Conservation (phyloP, 371 early-diverging fungal genomes). For the Parasitella parasitica region DNA sequence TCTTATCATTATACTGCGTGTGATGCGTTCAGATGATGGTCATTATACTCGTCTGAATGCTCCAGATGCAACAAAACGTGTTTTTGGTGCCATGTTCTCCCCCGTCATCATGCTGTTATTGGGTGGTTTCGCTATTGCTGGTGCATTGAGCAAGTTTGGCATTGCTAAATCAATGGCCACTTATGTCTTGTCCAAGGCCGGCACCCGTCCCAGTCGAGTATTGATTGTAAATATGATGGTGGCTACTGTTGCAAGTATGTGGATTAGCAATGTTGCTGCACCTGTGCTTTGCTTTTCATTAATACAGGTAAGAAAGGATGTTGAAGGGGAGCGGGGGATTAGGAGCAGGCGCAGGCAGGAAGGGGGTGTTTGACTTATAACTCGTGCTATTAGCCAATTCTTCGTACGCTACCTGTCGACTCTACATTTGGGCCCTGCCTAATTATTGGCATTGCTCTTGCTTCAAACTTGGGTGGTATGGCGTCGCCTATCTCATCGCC, state of each 20-base stretch:
- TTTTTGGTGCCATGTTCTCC: constrained; percentile 92
- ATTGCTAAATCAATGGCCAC: constrained; percentile 74
- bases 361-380: neutral
- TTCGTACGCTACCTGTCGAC: constrained; percentile 66
- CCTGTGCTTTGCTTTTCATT: constrained; percentile 81
- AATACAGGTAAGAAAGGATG: constrained; percentile 21
- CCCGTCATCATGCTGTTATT: constrained; percentile 93
- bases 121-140: constrained; percentile 93
- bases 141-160: constrained; percentile 65
- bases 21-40: constrained; percentile 69
- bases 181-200: constrained; percentile 67
- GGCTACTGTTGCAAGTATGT: constrained; percentile 75
- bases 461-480: constrained; percentile 81
- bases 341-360: neutral
- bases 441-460: constrained; percentile 79
- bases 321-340: neutral
- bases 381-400: constrained; percentile 49
- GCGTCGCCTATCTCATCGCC: constrained; percentile 81
- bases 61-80: constrained; percentile 74
- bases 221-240: constrained; percentile 77
- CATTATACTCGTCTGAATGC: constrained; percentile 53
- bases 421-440: constrained; percentile 65
- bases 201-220: constrained; percentile 66
- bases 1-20: constrained; percentile 79
- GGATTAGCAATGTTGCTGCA: constrained; percentile 83